These are phyloP conservation scores for Thymus quinquecostatus DNA, from an alignment of 257 asterid genomes.

Conservation along the genomic window DNA sequence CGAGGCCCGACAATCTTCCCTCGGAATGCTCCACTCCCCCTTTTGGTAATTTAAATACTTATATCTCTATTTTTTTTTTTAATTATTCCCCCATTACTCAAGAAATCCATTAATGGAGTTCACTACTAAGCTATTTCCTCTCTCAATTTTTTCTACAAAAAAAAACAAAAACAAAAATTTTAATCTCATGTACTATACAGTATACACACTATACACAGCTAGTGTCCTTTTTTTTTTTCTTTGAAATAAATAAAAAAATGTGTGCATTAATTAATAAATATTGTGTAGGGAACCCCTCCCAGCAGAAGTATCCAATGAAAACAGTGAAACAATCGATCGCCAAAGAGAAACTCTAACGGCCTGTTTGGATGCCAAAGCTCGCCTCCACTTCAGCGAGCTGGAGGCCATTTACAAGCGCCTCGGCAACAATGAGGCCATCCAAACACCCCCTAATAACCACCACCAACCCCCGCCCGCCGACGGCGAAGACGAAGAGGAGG, in stretches of 20 bases:
- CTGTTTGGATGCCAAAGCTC: slow-evolving; percentile 36
- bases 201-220: neutral
- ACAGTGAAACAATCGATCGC: slow-evolving; percentile 51
- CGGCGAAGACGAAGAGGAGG: slow-evolving; percentile 23
- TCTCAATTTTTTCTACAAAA: too few species aligned
- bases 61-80: neutral
- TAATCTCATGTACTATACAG: slow-evolving; percentile 20
- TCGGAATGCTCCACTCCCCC: slow-evolving; percentile 49
- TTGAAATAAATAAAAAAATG: neutral
- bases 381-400: slow-evolving; percentile 57
- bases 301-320: slow-evolving; percentile 51
- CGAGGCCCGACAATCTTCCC: slow-evolving; percentile 45
- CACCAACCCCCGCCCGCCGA: slow-evolving; percentile 7
- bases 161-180: neutral
- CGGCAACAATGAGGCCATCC: slow-evolving; percentile 37
- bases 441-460: slow-evolving; percentile 37
- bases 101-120: neutral
- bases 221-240: neutral
- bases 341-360: slow-evolving; percentile 30
- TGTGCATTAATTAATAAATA: slow-evolving; percentile 17
- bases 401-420: slow-evolving; percentile 58
- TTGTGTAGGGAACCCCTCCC: slow-evolving; percentile 58
- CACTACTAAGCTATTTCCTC: too few species aligned
- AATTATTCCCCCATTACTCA: neutral
- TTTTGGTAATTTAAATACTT: slow-evolving; percentile 42